phyloP scores from a whole-genome alignment of 495 filamentous ascomycete genomes.

The Poronia punctata region DNA sequence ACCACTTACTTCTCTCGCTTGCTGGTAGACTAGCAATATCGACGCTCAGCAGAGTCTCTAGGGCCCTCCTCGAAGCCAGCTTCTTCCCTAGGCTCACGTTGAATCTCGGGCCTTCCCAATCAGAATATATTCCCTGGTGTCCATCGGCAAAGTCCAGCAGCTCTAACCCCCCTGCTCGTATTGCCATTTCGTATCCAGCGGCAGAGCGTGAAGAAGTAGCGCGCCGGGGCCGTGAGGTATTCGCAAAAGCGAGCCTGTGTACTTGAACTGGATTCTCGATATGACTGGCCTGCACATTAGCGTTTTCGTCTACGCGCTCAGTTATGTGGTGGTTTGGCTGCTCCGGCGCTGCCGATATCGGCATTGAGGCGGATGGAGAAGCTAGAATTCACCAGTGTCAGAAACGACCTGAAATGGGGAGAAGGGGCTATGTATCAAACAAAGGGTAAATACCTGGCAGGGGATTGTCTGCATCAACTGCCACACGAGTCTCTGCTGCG shows the following conservation, averaged over 20 bases:
- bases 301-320: background rate
- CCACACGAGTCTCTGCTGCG: background rate
- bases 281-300: background rate
- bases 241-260: too few species aligned
- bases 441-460: constrained; percentile 1
- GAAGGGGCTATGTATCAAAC: background rate
- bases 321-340: background rate
- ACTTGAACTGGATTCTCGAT: background rate
- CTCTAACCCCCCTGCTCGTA: too few species aligned
- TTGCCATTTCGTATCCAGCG: too few species aligned
- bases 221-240: too few species aligned
- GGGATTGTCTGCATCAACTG: background rate
- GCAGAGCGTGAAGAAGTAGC: too few species aligned
- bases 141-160: constrained; percentile 13
- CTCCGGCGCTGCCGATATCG: background rate
- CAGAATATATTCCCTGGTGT: constrained; percentile 4
- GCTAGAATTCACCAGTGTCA: background rate
- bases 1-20: constrained; percentile 40
- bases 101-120: constrained; percentile 25
- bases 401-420: background rate
- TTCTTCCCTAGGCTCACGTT: constrained; percentile 34
- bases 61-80: constrained; percentile 39
- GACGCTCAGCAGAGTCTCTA: constrained; percentile 40
- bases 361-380: constrained; percentile 1
- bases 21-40: constrained; percentile 34